Evolutionary conservation across 2,329 filamentous ascomycete genomes (phyloP).

Genomic region (Nothopassalora personata): DNA sequence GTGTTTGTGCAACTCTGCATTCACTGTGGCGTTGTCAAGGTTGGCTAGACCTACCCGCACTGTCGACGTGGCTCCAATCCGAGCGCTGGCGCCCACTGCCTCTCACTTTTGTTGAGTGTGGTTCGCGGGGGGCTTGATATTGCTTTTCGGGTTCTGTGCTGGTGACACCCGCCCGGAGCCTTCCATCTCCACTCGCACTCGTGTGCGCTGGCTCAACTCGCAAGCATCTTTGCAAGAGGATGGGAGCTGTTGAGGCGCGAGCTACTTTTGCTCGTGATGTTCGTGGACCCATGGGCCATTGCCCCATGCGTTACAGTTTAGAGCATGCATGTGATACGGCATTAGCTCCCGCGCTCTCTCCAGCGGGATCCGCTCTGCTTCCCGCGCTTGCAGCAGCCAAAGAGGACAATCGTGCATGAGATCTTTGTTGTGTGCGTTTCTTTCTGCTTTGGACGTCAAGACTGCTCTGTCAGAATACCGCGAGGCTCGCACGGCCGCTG

Average conservation of each 20-base stretch:
- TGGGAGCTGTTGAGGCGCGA: constrained; percentile 1
- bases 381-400: constrained; percentile 2
- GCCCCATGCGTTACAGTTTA: constrained; percentile 7
- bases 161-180: neutral
- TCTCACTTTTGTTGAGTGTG: constrained; percentile 14
- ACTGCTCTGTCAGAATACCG: neutral
- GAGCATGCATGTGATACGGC: constrained; percentile 9
- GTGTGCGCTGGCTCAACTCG: constrained; percentile 1
- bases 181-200: constrained; percentile 3
- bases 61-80: constrained; percentile 29
- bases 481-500: neutral
- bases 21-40: constrained; percentile 21
- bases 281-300: neutral
- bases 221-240: neutral
- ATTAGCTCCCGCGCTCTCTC: constrained; percentile 7
- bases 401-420: constrained; percentile 6
- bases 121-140: constrained; percentile 7
- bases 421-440: neutral
- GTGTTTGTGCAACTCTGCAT: constrained; percentile 13
- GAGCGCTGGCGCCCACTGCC: constrained; percentile 13
- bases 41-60: constrained; percentile 26
- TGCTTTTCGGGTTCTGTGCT: constrained; percentile 9
- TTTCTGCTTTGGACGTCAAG: neutral
- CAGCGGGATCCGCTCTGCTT: constrained; percentile 6
- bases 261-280: constrained; percentile 1